Base-by-base conservation (phyloP, 371 early-diverging fungal species). In the Rhizopus stolonifer region DNA sequence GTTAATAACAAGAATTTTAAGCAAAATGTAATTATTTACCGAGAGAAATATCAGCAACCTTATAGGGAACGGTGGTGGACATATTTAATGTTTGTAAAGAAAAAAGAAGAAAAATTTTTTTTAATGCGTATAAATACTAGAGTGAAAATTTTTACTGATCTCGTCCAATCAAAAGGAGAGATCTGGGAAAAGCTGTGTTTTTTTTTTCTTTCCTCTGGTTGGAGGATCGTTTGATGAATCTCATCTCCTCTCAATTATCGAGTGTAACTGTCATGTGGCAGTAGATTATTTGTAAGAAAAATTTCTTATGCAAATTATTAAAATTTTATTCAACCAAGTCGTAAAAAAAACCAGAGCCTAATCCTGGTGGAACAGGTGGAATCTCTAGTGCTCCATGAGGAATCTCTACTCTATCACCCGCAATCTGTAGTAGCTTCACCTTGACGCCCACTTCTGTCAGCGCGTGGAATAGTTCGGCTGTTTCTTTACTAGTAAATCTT, bases 31-130 rank as follows among this genome's bases (percentile, higher is more conserved):
- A 7, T 21, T 10, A 26, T 51, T 67, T 92, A 80, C 96, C 92
- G 59, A 95, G 93, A 54, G 89, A 87, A 70, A 97, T 95, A 80
- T 97, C 97, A 70, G 95, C 84, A 59, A 77, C 78, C 74, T 77
- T 77, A 58, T 77, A 77, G 52, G 34, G 34, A 45, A 50, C 57
- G 31, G 46, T 51, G 13, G 38, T 51, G 29, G 64, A 56, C 58
- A 58, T 64, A n/a, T 26, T 23, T 64, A 54, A n/a, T 24, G 15
- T 6, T 23, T 46, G 24, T 31, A n/a, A 19, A 29, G 22, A 18
- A 24, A 9, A 18, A 33, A 43, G 25, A 43, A 22, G 32, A 51
- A 52, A 52, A 45, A 47, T 36, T n/a, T 36, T 15, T 36, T 36
- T 36, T 36, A 36, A n/a, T 36, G 42, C 8, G 4, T n/a, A 42